Evolutionary conservation across 805 yeast species (phyloP).

Genomic region (Grigorovia transvaalensis): DNA sequence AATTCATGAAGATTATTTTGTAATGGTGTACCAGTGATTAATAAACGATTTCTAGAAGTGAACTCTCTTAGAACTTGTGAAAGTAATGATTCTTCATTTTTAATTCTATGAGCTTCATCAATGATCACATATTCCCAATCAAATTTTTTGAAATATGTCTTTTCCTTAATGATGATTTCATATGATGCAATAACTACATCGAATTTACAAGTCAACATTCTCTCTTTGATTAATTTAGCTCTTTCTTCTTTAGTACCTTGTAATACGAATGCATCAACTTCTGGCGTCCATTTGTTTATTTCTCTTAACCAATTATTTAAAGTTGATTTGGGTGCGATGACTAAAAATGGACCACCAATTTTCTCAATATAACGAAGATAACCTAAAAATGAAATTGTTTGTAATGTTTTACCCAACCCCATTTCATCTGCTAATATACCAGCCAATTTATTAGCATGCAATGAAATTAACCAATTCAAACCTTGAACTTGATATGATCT

Average conservation of each 20-base stretch:
- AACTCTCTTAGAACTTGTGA: conserved; percentile 69
- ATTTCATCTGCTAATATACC: conserved; percentile 80
- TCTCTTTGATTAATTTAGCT: conserved; percentile 40
- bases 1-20: conserved; percentile 73
- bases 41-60: conserved; percentile 55
- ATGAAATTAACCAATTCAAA: conserved; percentile 66
- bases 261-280: conserved; percentile 55
- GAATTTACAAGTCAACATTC: conserved; percentile 49
- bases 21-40: conserved; percentile 76
- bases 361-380: conserved; percentile 53
- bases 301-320: conserved; percentile 76
- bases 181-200: conserved; percentile 65
- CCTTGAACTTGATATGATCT: conserved; percentile 77
- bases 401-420: conserved; percentile 78
- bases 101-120: conserved; percentile 75
- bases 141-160: conserved; percentile 53
- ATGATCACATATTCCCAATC: conserved; percentile 69
- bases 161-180: conserved; percentile 70
- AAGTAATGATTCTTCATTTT: conserved; percentile 61
- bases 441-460: conserved; percentile 56
- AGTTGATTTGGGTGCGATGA: conserved; percentile 72
- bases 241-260: conserved; percentile 71
- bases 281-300: conserved; percentile 72
- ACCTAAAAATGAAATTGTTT: conserved; percentile 68
- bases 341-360: conserved; percentile 61